These are phyloP conservation scores for Diversispora eburnea DNA, from an alignment of 192 early-diverging fungal genomes.

Conservation along the genomic window DNA sequence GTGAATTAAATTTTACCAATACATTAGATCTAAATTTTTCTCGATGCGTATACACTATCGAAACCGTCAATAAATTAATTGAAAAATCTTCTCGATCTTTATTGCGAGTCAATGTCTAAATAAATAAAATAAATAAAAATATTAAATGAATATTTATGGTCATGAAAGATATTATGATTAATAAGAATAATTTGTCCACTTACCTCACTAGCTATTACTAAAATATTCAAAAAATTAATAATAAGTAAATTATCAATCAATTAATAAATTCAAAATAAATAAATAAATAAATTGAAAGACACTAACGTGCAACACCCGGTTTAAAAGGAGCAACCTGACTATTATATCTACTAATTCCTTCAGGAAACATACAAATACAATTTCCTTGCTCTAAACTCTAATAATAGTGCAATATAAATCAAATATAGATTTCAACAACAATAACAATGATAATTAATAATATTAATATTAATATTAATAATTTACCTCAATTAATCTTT, in stretches of 20 bases:
- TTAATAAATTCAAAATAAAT: neutral
- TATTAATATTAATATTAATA: too few species aligned
- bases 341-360: constrained; percentile 39
- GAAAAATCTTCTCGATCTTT: constrained; percentile 38
- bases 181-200: constrained; percentile 1
- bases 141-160: neutral
- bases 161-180: neutral
- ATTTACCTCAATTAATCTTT: neutral
- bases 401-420: neutral
- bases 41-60: constrained; percentile 39
- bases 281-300: neutral
- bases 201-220: constrained; percentile 43
- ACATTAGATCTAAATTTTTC: constrained; percentile 45
- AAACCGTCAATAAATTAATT: constrained; percentile 36
- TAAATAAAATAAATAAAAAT: neutral
- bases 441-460: neutral
- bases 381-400: neutral
- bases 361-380: constrained; percentile 38
- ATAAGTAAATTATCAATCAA: neutral
- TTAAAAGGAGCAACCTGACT: constrained; percentile 38
- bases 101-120: constrained; percentile 34
- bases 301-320: constrained; percentile 33
- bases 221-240: neutral
- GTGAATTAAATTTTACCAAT: constrained; percentile 39
- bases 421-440: neutral